phyloP scores from a whole-genome alignment of 768 basidiomycete species.

The Clavaria fumosa region DNA sequence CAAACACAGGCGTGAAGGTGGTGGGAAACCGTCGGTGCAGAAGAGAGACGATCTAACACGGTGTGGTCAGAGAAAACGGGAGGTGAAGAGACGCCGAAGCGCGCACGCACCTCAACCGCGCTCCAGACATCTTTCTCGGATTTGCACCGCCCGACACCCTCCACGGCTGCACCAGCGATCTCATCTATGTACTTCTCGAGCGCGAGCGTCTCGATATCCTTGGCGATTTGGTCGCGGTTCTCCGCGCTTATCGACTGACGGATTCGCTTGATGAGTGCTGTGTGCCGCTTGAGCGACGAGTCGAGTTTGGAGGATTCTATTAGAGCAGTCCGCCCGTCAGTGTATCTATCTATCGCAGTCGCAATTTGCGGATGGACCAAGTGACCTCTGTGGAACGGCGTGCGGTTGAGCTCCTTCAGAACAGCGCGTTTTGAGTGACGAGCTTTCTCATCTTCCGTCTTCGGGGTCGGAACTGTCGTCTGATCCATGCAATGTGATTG shows the following conservation, averaged over 20 bases:
- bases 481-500: no score
- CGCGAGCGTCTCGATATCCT: conserved; percentile 80
- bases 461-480: conserved; percentile 12
- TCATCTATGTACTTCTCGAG: conserved; percentile 96
- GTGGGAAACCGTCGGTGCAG: conserved; percentile 78
- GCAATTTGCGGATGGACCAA: no score
- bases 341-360: no score
- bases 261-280: conserved; percentile 87
- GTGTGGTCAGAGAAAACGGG: conserved; percentile 2
- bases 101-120: conserved; percentile 65
- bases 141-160: conserved; percentile 78
- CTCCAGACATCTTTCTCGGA: conserved; percentile 86
- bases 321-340: neutral
- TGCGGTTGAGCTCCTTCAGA: conserved; percentile 42
- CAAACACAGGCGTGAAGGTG: conserved; percentile 59
- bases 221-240: conserved; percentile 75
- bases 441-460: conserved; percentile 28
- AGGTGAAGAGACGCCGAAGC: conserved; percentile 3
- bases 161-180: conserved; percentile 72
- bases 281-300: conserved; percentile 92
- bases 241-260: conserved; percentile 73
- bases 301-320: conserved; percentile 68
- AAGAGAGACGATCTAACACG: conserved; percentile 62
- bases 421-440: conserved; percentile 42
- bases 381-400: conserved; percentile 33